These are phyloP conservation scores for Nepenthes alata DNA, from an alignment of 179 eudicot genomes.

Conservation along the genomic window DNA sequence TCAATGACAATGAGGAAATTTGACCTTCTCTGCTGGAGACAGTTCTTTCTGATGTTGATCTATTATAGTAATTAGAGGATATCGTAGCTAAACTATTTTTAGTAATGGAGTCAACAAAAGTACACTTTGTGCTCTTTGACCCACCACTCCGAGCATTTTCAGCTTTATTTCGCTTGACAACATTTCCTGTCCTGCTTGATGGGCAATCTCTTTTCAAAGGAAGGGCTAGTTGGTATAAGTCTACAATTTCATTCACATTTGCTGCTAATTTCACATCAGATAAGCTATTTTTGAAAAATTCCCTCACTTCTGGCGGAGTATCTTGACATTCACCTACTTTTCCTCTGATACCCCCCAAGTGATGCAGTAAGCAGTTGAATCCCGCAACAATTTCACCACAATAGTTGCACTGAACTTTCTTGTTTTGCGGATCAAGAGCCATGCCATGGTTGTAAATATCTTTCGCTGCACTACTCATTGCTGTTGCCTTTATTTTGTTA, in stretches of 20 bases:
- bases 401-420: slow-evolving; percentile 34
- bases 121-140: slow-evolving; percentile 6
- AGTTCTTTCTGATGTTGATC: background rate
- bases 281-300: slow-evolving; percentile 15
- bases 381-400: slow-evolving; percentile 34
- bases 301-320: slow-evolving; percentile 31
- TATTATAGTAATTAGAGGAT: slow-evolving; percentile 6
- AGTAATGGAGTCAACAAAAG: no score
- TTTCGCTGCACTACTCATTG: slow-evolving; percentile 14
- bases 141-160: slow-evolving; percentile 7
- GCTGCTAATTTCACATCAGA: slow-evolving; percentile 16
- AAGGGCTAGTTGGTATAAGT: slow-evolving; percentile 13
- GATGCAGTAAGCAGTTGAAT: slow-evolving; percentile 34
- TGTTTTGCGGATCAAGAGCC: slow-evolving; percentile 24
- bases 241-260: slow-evolving; percentile 29
- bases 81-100: background rate
- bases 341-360: slow-evolving; percentile 38
- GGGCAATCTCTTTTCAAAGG: slow-evolving; percentile 28
- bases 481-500: slow-evolving; percentile 12
- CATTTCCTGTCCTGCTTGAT: slow-evolving; percentile 3
- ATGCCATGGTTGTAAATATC: slow-evolving; percentile 34
- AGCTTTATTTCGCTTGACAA: background rate
- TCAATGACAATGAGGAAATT: slow-evolving; percentile 10
- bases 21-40: slow-evolving; percentile 10
- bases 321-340: slow-evolving; percentile 24